Conservation (phyloP, 2,329 filamentous ascomycete genomes). For the Aspergillus sp. region DNA sequence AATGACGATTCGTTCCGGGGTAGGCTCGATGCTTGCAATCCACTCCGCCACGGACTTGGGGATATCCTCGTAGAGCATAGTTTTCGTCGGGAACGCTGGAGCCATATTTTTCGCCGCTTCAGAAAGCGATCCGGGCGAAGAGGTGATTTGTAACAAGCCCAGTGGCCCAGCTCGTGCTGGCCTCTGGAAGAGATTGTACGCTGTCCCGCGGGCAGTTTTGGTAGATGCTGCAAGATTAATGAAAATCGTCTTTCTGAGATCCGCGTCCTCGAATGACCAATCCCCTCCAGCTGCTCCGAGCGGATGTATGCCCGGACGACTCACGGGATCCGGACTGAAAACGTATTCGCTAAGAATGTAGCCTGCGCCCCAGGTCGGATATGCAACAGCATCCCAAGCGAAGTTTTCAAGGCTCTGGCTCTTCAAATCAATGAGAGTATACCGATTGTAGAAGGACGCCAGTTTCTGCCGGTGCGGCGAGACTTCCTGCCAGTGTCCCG, state of each 20-base stretch:
- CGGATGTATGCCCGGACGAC: constrained; percentile 23
- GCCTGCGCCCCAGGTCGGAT: constrained; percentile 30
- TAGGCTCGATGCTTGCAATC: constrained; percentile 9
- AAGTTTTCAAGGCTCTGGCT: constrained; percentile 30
- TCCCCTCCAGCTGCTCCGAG: not conserved
- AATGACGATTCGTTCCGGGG: constrained; percentile 19
- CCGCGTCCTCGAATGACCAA: constrained; percentile 38
- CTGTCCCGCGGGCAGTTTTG: constrained; percentile 34
- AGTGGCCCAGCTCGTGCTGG: constrained; percentile 23
- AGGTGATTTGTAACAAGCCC: constrained; percentile 35
- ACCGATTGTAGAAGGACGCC: constrained; percentile 54
- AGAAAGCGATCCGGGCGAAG: constrained; percentile 18
- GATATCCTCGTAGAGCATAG: constrained; percentile 17
- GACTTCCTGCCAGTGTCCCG: constrained; percentile 43
- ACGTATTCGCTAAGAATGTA: constrained; percentile 39
- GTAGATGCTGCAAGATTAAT: constrained; percentile 35
- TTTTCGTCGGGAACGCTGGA: not conserved
- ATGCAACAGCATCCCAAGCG: constrained; percentile 31
- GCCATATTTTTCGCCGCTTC: constrained; percentile 10
- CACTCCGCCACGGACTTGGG: constrained; percentile 9
- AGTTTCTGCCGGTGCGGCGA: constrained; percentile 42
- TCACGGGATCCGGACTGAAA: constrained; percentile 33
- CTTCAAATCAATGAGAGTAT: constrained; percentile 24
- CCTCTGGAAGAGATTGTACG: constrained; percentile 30
- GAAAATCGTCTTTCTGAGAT: constrained; percentile 41